phyloP scores from a whole-genome alignment of 2,329 filamentous ascomycete species.

The Diaporthe citrichinensis region DNA sequence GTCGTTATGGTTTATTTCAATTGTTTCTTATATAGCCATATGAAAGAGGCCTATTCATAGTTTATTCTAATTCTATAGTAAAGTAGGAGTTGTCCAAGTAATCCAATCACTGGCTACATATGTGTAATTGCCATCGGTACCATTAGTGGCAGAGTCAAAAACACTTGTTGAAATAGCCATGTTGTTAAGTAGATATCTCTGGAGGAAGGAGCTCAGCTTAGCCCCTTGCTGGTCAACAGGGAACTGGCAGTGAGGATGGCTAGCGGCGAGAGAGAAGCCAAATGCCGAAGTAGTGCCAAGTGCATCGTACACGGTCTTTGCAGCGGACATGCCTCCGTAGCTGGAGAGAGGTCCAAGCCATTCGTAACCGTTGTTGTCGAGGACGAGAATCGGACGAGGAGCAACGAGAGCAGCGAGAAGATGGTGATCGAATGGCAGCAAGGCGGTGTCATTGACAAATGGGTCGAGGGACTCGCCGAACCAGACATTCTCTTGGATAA shows the following conservation, averaged over 20 bases:
- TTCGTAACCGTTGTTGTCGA: conserved; percentile 65
- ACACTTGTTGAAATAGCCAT: not conserved
- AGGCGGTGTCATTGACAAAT: conserved; percentile 54
- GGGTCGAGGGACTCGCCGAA: conserved; percentile 57
- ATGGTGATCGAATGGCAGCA: conserved; percentile 65
- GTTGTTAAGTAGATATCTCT: not conserved
- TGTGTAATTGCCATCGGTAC: not conserved
- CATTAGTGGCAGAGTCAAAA: not conserved
- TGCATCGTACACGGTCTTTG: conserved; percentile 61
- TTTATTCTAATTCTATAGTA: not conserved
- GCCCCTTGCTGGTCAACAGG: conserved; percentile 1
- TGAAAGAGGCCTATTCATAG: not conserved
- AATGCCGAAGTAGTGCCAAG: conserved; percentile 49
- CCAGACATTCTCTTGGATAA: conserved; percentile 65
- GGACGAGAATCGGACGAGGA: conserved; percentile 62
- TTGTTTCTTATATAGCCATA: too few relatives aligned
- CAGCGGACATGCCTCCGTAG: conserved; percentile 65
- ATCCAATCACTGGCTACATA: not conserved
- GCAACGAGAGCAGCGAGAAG: conserved; percentile 63
- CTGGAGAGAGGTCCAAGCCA: conserved; percentile 65
- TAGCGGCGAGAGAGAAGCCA: conserved; percentile 10
- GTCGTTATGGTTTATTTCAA: too few relatives aligned
- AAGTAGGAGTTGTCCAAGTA: conserved; percentile 3
- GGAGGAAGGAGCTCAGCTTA: not conserved
- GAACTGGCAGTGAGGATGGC: conserved; percentile 2